Evolutionary conservation across 139 green algal species (phyloP), one percentile per base, ranked within the genome.

Genomic region (Chlamydomonas eustigma): DNA sequence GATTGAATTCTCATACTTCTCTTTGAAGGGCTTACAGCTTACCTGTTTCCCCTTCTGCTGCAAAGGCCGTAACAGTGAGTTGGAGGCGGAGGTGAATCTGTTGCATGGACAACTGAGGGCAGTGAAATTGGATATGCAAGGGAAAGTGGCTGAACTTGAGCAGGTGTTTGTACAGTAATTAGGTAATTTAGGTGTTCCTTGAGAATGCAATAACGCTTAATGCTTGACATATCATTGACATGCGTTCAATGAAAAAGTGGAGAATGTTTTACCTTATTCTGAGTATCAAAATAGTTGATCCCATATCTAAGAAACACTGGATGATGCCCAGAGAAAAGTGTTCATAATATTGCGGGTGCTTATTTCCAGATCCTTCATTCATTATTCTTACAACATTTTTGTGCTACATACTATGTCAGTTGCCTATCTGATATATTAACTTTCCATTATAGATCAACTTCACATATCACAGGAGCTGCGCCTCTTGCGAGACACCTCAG

Each of bases 381-480:
- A 33, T 51, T 32, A 73, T 34, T 51, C 65, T 51, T 4, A 73
- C 65, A 73, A 25, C 22, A 22, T 28, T 22, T 28, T 22, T 28
- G 22, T 63, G 22, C 22, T 63, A 63, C 22, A 63, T 22, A 63
- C 22, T 28, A 63, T 28, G 22, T 22, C 50, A 63, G 22, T 28
- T 28, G 22, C 50, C 22, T 22, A 63, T n/a, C 50, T 28, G 22
- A 63, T 63, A 63, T 63, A 63, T 63, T 28, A 22, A 63, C 50
- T 28, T 22, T 28, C 50, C 22, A 28, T 28, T 63, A 63, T 22
- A 63, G 22, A 24, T 63, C n/a, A n/a, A n/a, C n/a, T n/a, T n/a
- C n/a, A n/a, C n/a, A n/a, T n/a, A 70, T 28, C 63, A 8, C 65
- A 73, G 37, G 68, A 75, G 68, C 68, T 75, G 8, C 68, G 68